phyloP scores from a whole-genome alignment of 257 asterid genomes.

The Solanum dulcamara region DNA sequence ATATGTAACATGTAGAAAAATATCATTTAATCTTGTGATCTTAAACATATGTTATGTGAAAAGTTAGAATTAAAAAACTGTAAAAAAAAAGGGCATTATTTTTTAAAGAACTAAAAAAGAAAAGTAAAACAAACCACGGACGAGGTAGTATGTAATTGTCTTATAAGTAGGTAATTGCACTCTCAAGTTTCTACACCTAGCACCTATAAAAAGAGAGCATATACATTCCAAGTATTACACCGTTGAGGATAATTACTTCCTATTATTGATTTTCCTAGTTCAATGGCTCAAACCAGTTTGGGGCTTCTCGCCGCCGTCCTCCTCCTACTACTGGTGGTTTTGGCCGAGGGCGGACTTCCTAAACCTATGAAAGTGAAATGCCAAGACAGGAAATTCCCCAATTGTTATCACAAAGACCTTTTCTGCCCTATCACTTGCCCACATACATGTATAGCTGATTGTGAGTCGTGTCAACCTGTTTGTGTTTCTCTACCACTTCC shows the following conservation, averaged over 20 bases:
- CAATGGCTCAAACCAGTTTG: slow-evolving; percentile 1
- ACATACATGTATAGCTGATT: slow-evolving; percentile 30
- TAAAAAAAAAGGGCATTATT: too few species aligned
- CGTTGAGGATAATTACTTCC: not conserved
- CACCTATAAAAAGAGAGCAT: not conserved
- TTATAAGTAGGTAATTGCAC: not conserved
- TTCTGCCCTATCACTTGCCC: slow-evolving; percentile 43
- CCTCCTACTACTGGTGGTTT: slow-evolving; percentile 12
- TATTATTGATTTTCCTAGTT: not conserved
- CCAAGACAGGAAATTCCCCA: slow-evolving; percentile 24
- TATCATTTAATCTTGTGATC: not conserved
- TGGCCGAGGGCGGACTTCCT: slow-evolving; percentile 22
- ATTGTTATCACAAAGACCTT: slow-evolving; percentile 19
- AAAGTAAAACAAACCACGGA: not conserved
- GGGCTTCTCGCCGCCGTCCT: slow-evolving; percentile 13
- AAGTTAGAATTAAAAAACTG: too few species aligned
- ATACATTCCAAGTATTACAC: not conserved
- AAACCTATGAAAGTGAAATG: slow-evolving; percentile 41
- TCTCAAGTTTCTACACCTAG: not conserved
- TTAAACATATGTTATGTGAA: too few species aligned
- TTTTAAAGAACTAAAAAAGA: not conserved
- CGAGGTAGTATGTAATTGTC: not conserved
- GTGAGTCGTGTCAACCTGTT: slow-evolving; percentile 32
- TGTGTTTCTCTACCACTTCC: slow-evolving; percentile 14
- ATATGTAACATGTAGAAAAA: not conserved